Evolutionary conservation across 805 yeast species (phyloP).

Genomic region (Jamesozyma piceae): DNA sequence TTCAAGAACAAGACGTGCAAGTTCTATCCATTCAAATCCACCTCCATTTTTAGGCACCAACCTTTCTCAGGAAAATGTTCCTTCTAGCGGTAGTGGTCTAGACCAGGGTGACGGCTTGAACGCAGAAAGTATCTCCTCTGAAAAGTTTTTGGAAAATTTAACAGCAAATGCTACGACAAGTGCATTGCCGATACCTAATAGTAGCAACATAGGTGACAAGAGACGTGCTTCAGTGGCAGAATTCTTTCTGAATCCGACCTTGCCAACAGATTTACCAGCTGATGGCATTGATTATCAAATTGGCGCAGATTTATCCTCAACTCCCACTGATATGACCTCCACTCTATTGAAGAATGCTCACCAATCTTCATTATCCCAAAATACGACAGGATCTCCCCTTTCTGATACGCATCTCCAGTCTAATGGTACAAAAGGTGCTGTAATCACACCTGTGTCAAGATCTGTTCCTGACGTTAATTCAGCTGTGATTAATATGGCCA

Average conservation of each 20-base stretch:
- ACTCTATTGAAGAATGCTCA: neutral
- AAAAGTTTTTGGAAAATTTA: constrained; percentile 28
- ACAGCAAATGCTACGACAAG: constrained; percentile 30
- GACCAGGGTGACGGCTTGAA: neutral
- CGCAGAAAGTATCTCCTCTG: constrained; percentile 19
- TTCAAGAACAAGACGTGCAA: constrained; percentile 14
- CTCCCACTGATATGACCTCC: neutral
- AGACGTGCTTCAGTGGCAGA: constrained; percentile 38
- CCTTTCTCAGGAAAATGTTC: constrained; percentile 7
- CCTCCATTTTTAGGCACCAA: constrained; percentile 7
- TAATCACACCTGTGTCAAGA: constrained; percentile 30
- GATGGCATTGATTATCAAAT: neutral
- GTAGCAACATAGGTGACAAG: neutral
- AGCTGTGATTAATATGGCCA: constrained; percentile 26
- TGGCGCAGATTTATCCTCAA: constrained; percentile 10
- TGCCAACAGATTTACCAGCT: neutral
- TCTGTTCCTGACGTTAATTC: constrained; percentile 25
- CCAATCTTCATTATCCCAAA: neutral
- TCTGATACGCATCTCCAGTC: too few relatives aligned
- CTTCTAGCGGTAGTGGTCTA: neutral
- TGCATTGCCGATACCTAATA: constrained; percentile 14
- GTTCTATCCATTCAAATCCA: constrained; percentile 23
- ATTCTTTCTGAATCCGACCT: constrained; percentile 33
- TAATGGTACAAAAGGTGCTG: constrained; percentile 16
- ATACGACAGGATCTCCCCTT: too few relatives aligned